These are phyloP conservation scores for Penicillium cataractarum DNA, from an alignment of 495 filamentous ascomycete genomes.

Conservation along the genomic window DNA sequence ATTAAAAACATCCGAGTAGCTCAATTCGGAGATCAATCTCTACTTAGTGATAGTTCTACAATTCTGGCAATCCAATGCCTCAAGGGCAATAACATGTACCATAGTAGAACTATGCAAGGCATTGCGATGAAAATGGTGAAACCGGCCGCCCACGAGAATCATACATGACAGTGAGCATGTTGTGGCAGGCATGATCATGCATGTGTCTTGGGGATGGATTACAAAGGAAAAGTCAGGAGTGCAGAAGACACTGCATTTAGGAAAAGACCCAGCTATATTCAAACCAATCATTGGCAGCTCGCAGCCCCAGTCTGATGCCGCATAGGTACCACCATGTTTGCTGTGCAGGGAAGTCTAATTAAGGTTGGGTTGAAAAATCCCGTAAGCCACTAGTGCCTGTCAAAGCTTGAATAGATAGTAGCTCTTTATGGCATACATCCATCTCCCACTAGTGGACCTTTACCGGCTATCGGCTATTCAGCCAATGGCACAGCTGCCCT, in stretches of 20 bases:
- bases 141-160: not conserved
- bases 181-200: not conserved
- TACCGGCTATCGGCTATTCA: no score
- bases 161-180: not conserved
- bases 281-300: not conserved
- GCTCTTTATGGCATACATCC: not conserved
- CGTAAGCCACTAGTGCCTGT: not conserved
- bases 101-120: not conserved
- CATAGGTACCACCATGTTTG: not conserved
- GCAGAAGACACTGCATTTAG: not conserved
- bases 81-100: not conserved
- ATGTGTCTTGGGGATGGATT: not conserved
- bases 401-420: not conserved
- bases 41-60: not conserved
- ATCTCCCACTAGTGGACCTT: no score
- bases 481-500: conserved; percentile 3
- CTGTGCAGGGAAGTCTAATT: not conserved
- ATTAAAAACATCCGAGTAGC: no score
- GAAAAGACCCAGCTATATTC: not conserved
- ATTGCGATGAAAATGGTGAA: not conserved
- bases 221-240: not conserved
- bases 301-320: not conserved
- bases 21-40: no score
- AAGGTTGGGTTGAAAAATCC: conserved; percentile 1
- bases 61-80: not conserved